These are phyloP conservation scores for Dendrobium huoshanense DNA, from an alignment of 106 monocot species.

Conservation along the genomic window DNA sequence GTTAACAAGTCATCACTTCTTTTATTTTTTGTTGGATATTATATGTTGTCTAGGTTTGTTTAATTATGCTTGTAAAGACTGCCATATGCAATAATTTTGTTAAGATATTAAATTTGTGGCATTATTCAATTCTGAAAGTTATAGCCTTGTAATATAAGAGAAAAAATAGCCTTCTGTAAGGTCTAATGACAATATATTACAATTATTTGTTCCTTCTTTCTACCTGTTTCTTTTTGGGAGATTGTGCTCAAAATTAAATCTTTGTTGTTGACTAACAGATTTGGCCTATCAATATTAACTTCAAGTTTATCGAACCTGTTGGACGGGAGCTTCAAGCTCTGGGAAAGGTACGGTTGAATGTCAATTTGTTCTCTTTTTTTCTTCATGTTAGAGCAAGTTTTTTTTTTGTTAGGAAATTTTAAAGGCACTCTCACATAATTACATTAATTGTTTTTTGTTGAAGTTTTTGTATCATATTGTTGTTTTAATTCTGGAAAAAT, in stretches of 20 bases:
- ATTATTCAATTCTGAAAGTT: neutral
- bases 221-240: neutral
- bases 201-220: neutral
- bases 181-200: neutral
- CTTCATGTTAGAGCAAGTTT: neutral
- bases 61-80: no score
- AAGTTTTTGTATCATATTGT: neutral
- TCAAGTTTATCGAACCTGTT: slow-evolving; percentile 81
- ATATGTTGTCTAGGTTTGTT: no score
- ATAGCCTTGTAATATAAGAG: neutral
- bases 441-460: neutral
- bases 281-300: slow-evolving; percentile 66
- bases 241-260: neutral
- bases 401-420: neutral
- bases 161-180: neutral
- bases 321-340: slow-evolving; percentile 56
- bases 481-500: neutral
- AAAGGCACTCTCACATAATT: neutral
- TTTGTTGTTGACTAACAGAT: slow-evolving; percentile 28
- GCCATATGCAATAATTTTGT: no score
- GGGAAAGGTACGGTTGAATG: slow-evolving; percentile 55
- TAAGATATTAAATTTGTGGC: neutral
- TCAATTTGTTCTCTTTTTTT: neutral
- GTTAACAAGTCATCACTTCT: no score
- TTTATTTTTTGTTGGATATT: no score